Evolutionary conservation across 169 alveolate genomes (phyloP).

Genomic region (Perkinsus olseni): DNA sequence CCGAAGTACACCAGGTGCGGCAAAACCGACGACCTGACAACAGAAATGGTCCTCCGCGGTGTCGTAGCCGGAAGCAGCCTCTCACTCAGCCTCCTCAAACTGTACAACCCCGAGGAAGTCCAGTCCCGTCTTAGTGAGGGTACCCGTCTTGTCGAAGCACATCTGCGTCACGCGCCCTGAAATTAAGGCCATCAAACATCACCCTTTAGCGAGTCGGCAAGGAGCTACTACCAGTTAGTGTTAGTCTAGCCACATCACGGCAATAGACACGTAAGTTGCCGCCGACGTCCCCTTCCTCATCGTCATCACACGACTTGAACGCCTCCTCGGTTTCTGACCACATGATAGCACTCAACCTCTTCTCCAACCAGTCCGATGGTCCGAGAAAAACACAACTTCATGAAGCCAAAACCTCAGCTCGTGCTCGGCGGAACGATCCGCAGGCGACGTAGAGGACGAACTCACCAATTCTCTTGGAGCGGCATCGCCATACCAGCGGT

Average conservation of each 20-base stretch:
- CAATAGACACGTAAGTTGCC: not conserved
- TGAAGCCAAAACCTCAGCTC: too few relatives aligned
- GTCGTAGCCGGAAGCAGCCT: not conserved
- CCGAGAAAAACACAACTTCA: too few relatives aligned
- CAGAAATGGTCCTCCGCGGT: not conserved
- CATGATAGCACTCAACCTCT: too few relatives aligned
- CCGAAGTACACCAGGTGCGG: not conserved
- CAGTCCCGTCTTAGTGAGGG: slow-evolving; percentile 24
- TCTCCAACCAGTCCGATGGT: too few relatives aligned
- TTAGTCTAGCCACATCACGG: not conserved
- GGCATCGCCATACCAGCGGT: not conserved
- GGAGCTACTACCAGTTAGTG: not conserved
- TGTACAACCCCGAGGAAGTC: slow-evolving; percentile 15
- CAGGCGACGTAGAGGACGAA: not conserved
- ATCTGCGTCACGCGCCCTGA: slow-evolving; percentile 8
- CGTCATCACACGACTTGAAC: not conserved
- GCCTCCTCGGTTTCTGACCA: not conserved
- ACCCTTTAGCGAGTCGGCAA: not conserved
- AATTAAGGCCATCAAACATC: not conserved
- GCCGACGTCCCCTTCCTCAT: not conserved
- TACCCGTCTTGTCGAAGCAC: slow-evolving; percentile 39
- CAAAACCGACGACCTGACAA: not conserved
- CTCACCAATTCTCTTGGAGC: not conserved
- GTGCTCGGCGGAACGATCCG: too few relatives aligned
- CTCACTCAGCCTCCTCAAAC: not conserved